Conservation (phyloP, 2,329 filamentous ascomycete species). For the Alternaria solani region DNA sequence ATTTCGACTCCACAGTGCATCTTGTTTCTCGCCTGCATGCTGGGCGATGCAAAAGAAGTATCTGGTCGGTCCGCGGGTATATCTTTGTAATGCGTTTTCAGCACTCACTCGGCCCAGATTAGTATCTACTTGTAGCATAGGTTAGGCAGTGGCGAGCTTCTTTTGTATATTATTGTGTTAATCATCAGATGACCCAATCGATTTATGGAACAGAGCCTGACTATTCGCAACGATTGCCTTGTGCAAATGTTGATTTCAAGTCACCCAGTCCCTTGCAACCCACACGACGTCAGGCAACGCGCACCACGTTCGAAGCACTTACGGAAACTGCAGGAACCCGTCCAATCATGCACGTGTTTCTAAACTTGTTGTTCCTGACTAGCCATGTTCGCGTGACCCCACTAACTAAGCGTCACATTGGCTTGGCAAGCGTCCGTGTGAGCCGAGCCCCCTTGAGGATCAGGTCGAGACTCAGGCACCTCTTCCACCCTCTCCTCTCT, state of each 20-base stretch:
- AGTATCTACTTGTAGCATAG: constrained; percentile 5
- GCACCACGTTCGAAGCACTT: constrained; percentile 1
- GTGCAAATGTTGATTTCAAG: background rate
- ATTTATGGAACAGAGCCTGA: background rate
- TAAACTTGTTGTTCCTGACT: constrained; percentile 31
- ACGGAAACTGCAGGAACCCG: constrained; percentile 18
- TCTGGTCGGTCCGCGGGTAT: constrained; percentile 23
- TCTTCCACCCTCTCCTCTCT: constrained; percentile 10
- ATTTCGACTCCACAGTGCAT: constrained; percentile 9
- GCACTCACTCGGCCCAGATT: constrained; percentile 18
- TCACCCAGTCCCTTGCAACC: background rate
- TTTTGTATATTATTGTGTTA: constrained; percentile 20
- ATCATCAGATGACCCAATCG: background rate
- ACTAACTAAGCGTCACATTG: constrained; percentile 14
- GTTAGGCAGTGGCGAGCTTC: constrained; percentile 7
- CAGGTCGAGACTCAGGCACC: constrained; percentile 11
- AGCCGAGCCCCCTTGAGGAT: constrained; percentile 13
- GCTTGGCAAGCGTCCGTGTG: constrained; percentile 9
- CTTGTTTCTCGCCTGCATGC: constrained; percentile 13
- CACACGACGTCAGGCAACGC: background rate
- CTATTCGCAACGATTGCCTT: background rate
- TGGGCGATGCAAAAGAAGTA: constrained; percentile 12
- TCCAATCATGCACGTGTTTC: constrained; percentile 23
- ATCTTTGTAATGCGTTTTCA: constrained; percentile 32
- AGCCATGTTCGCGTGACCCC: constrained; percentile 16